Evolutionary conservation across 1,139 yeast genomes (phyloP), one percentile per base, ranked within the genome.

Genomic region (Suhomyces kunorum): DNA sequence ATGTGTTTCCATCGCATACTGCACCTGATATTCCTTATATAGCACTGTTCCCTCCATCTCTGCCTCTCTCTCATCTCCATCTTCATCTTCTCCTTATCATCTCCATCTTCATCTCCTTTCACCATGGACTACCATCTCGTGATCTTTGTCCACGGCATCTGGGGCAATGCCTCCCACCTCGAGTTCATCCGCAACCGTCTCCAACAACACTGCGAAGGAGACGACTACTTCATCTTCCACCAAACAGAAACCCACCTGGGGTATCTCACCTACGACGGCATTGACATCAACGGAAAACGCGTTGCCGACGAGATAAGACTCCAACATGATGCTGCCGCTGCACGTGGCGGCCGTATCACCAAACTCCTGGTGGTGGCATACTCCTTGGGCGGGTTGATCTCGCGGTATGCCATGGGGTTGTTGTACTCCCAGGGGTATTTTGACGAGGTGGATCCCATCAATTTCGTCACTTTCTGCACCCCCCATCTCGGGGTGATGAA

Each of bases 401-500:
- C 87, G 2, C 67, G 96, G 24, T 87, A 83, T 58, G 87, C 92
- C 6, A 63, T 86, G 33, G 96, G 96, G 0, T 63, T 85, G 14
- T 65, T 88, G 36, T 67, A 76, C 48, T 68, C 71, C 40, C 72
- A 74, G 36, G 76, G 76, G 2, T 68, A 72, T 45, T 86, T 87
- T 54, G 68, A 76, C 6, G 38, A 52, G 29, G 56, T 72, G 9
- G 66, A 62, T 28, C 81, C 85, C 4, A 55, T 79, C n/a, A 79
- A 80, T 49, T 85, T 83, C 56, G 76, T 85, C 8, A 80, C 92
- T 1, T 83, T 87, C 53, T 85, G 92, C 51, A 70, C 88, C 1
- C 96, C 96, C 1, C 95, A 87, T 59, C 86, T 86, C 1, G 96
- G 95, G 3, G 85, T 77, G 1, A 63, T 78, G 40, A 81, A 83